Conservation (phyloP, 177 flowering plant species). For the Vitis hybrid region DNA sequence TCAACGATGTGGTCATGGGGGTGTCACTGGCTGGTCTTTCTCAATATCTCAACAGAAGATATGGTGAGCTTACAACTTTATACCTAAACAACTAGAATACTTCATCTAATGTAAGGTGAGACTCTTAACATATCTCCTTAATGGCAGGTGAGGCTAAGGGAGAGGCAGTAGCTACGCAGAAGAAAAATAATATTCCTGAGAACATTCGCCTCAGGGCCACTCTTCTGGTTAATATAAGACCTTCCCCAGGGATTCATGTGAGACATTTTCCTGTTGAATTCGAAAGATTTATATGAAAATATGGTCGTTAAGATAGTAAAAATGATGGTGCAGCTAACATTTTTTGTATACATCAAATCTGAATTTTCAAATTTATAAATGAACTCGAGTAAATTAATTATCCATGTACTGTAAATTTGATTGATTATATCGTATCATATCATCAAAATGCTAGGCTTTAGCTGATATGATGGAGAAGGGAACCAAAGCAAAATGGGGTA, state of each 20-base stretch:
- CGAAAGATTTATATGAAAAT: too few relatives aligned
- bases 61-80: conserved; percentile 26
- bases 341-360: too few relatives aligned
- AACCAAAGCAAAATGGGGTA: conserved; percentile 38
- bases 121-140: too few relatives aligned
- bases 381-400: too few relatives aligned
- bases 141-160: background rate
- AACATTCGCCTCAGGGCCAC: conserved; percentile 32
- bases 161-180: background rate
- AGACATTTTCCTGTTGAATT: background rate
- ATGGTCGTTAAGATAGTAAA: too few relatives aligned
- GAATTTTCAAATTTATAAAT: too few relatives aligned
- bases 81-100: too few relatives aligned
- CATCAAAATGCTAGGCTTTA: conserved; percentile 21
- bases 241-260: conserved; percentile 39
- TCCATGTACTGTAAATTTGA: too few relatives aligned
- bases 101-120: background rate
- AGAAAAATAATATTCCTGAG: conserved; percentile 15
- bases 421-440: background rate
- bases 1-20: conserved; percentile 40
- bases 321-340: too few relatives aligned
- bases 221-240: conserved; percentile 29
- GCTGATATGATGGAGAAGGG: conserved; percentile 38
- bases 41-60: conserved; percentile 33
- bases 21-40: conserved; percentile 36